Conservation (phyloP, 148 eudicot genomes). For the Gaultheria prostrata region DNA sequence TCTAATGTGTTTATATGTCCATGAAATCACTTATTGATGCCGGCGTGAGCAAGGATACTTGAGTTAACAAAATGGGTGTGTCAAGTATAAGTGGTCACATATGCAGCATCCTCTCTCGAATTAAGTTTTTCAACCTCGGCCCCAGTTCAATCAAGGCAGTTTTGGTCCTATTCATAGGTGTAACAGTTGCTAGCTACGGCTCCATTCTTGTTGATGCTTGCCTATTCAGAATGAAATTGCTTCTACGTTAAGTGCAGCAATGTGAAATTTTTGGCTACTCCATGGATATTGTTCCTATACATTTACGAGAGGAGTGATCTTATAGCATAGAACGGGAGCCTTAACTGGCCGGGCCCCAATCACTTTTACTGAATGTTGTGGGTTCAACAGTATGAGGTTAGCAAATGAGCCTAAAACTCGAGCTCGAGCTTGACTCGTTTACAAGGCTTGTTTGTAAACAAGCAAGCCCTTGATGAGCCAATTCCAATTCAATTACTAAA, state of each 20-base stretch:
- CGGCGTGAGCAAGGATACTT: not conserved
- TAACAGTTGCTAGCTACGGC: not conserved
- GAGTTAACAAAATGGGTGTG: not conserved
- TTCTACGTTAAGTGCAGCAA: not conserved
- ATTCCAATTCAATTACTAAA: too few relatives aligned
- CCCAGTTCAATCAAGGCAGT: not conserved
- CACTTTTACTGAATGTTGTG: too few relatives aligned
- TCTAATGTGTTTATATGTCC: not conserved
- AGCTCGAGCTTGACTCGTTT: too few relatives aligned
- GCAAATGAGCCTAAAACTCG: too few relatives aligned
- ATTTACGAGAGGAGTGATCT: too few relatives aligned
- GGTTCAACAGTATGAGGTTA: too few relatives aligned
- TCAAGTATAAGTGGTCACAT: not conserved
- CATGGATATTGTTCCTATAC: too few relatives aligned
- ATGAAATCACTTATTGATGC: conserved; percentile 11
- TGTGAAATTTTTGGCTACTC: not conserved
- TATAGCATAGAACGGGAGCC: too few relatives aligned
- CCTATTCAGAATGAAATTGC: not conserved
- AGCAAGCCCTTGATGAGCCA: too few relatives aligned
- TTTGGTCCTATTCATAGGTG: not conserved
- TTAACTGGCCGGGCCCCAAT: too few relatives aligned
- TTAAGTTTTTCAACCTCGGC: not conserved
- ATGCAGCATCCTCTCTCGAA: not conserved
- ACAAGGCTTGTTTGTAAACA: too few relatives aligned
- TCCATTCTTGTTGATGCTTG: not conserved